These are phyloP conservation scores for Aristolochia californica DNA, from an alignment of 164 flowering plant species.

Conservation along the genomic window DNA sequence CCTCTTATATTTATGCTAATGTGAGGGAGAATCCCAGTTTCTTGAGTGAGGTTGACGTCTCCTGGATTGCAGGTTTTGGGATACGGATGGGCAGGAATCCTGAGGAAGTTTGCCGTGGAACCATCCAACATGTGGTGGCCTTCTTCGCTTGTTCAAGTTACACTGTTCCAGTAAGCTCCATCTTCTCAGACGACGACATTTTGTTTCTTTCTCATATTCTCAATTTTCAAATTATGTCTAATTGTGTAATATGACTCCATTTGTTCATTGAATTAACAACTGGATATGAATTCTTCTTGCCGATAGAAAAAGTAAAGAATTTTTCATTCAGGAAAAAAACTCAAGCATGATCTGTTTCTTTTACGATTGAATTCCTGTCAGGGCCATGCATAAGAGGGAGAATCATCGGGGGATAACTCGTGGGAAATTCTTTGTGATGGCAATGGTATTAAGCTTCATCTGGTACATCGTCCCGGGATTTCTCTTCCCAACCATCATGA, in stretches of 20 bases:
- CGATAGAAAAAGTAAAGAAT: too few species aligned
- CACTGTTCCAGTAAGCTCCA: slow-evolving; percentile 35
- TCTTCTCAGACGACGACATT: not conserved
- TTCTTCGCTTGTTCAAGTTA: slow-evolving; percentile 39
- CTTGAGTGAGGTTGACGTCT: too few species aligned
- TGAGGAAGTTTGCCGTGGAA: slow-evolving; percentile 45
- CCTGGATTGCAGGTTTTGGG: slow-evolving; percentile 32
- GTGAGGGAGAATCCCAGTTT: too few species aligned
- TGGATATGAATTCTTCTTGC: too few species aligned
- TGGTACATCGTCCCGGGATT: slow-evolving; percentile 36
- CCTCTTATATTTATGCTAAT: too few species aligned
- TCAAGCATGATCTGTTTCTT: not conserved
- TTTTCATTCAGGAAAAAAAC: too few species aligned
- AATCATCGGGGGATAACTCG: slow-evolving; percentile 22
- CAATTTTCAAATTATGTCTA: too few species aligned
- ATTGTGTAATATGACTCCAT: too few species aligned
- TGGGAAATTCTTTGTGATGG: slow-evolving; percentile 34
- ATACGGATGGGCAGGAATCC: slow-evolving; percentile 51
- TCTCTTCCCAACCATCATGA: slow-evolving; percentile 31
- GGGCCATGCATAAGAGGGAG: slow-evolving; percentile 35
- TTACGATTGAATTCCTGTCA: slow-evolving; percentile 5
- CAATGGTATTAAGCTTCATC: slow-evolving; percentile 28
- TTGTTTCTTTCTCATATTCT: too few species aligned
- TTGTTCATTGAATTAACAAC: too few species aligned
- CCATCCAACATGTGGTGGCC: slow-evolving; percentile 73